These are phyloP conservation scores for Boletus rubroflammeus DNA, from an alignment of 768 basidiomycete genomes.

Conservation along the genomic window DNA sequence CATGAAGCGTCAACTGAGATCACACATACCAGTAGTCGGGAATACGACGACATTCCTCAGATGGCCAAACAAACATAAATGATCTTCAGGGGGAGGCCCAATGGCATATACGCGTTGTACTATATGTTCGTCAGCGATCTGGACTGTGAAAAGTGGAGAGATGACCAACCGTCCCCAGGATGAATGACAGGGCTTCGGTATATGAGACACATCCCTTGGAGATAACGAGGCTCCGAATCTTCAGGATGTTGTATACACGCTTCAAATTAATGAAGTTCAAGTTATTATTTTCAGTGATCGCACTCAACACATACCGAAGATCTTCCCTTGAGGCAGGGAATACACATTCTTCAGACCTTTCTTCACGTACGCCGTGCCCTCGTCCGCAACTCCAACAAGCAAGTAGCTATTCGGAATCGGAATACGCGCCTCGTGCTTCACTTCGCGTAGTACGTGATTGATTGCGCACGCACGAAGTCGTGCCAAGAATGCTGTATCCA, in stretches of 20 bases:
- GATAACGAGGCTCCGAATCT: constrained; percentile 48
- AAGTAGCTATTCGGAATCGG: constrained; percentile 63
- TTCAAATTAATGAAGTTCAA: constrained; percentile 21
- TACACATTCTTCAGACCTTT: constrained; percentile 53
- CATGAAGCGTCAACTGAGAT: not conserved
- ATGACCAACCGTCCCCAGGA: constrained; percentile 61
- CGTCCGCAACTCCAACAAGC: constrained; percentile 80
- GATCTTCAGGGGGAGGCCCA: constrained; percentile 58
- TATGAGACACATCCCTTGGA: constrained; percentile 60
- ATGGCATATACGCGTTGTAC: constrained; percentile 71
- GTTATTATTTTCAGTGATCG: not conserved
- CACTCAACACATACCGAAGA: constrained; percentile 52
- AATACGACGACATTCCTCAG: constrained; percentile 73
- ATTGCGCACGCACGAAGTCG: constrained; percentile 58
- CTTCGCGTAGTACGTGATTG: constrained; percentile 61
- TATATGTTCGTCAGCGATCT: constrained; percentile 23
- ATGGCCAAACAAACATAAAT: constrained; percentile 53
- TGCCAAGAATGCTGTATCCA: constrained; percentile 56
- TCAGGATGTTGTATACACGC: constrained; percentile 57
- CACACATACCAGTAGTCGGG: constrained; percentile 50
- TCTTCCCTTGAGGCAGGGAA: constrained; percentile 50
- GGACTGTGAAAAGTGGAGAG: not conserved
- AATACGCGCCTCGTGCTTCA: constrained; percentile 76
- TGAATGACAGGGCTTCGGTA: constrained; percentile 74
- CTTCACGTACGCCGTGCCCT: constrained; percentile 60